Base-by-base conservation (phyloP, 2,329 filamentous ascomycete species). In the Trichoderma simmonsii region DNA sequence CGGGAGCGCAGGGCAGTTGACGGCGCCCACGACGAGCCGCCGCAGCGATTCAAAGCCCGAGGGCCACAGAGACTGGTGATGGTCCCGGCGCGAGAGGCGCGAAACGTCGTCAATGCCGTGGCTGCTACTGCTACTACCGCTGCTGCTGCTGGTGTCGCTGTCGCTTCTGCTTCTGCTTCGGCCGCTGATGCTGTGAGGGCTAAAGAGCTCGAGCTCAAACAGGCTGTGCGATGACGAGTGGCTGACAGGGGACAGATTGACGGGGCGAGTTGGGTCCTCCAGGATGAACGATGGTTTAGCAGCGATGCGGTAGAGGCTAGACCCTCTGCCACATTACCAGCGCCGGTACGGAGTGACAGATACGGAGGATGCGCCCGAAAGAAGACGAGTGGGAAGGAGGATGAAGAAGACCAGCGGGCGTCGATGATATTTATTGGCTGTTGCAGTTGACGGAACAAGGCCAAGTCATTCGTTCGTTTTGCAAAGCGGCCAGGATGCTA, bases 1-100 rank as follows among this genome's bases (percentile, higher is more conserved):
- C 61, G 90, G 90, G 2, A 93, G 86, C 54, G 85, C 83, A 72
- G 90, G 85, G 62, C 83, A 82, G 75, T 82, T 81, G 77, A 91
- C 83, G 76, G 86, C 85, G 75, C 91, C 91, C 75, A 86, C 83
- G 74, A 91, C 77, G 73, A 86, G 82, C 73, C 83, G 87, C 73
- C 81, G 83, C 63, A 88, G 77, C 73, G 84, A 81, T 76, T 82
- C 81, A 74, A 86, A 82, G 77, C 81, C 82, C 63, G 87, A 80
- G 59, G 86, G 85, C 83, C 85, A 87, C 73, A 83, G 79, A 72
- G 80, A 70, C 71, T 70, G 71, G 71, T 68, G 72, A 79, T 86
- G 81, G 75, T 89, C 87, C 81, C 83, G 86, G 80, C 87, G 86
- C 75, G 82, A 83, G 72, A 78, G 76, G 73, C 81, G 82, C 75